A percentile compares a stretch with the other conserved stretches of the same genome.
Evolutionary conservation across 768 basidiomycete species (phyloP).

Genomic region (Cystobasidium onofrii): DNA sequence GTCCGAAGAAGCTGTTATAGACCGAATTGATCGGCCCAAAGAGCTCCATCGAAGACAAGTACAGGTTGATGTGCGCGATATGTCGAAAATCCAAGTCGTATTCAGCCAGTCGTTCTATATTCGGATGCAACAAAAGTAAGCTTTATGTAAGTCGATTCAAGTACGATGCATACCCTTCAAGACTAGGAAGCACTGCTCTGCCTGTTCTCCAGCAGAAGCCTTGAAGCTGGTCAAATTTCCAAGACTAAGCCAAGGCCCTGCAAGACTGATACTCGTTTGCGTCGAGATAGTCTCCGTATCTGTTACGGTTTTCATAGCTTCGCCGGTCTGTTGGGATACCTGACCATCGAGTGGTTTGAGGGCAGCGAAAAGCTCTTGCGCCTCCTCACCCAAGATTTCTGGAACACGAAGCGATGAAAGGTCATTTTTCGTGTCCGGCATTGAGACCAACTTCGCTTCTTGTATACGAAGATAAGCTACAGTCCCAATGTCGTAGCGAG

Average conservation of each 20-base stretch:
- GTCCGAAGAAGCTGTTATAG: conserved; percentile 75
- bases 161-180: conserved; percentile 55
- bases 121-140: neutral
- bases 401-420: neutral
- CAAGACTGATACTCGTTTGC: neutral
- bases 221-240: neutral
- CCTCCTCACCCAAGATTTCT: neutral
- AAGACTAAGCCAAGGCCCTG: neutral
- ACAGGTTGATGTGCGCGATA: conserved; percentile 69
- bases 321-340: no score
- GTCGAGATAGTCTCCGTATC: no score
- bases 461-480: conserved; percentile 85
- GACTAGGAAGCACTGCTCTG: conserved; percentile 58
- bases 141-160: neutral
- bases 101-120: conserved; percentile 53
- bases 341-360: no score
- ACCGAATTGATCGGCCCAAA: conserved; percentile 69
- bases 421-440: conserved; percentile 42
- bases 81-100: conserved; percentile 54
- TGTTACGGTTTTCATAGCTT: no score
- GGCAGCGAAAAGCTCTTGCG: neutral
- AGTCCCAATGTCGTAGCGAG: conserved; percentile 65
- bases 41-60: conserved; percentile 65
- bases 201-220: conserved; percentile 58
- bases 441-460: conserved; percentile 57